Evolutionary conservation across 352 stramenopile genomes (phyloP).

Genomic region (Phytophthora sansomeana): DNA sequence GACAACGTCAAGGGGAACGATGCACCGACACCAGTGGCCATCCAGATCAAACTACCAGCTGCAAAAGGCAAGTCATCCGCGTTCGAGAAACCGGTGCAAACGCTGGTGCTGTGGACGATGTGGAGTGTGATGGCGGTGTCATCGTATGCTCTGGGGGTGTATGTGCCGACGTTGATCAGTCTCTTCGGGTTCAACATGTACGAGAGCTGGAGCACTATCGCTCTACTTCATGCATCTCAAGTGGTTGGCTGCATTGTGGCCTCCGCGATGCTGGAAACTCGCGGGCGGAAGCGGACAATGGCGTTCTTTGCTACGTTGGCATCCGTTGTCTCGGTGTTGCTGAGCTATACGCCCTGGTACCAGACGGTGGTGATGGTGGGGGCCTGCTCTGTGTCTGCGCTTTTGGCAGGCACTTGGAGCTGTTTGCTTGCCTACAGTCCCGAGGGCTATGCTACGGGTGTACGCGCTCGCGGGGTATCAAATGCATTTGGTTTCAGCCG

Average conservation of each 20-base stretch:
- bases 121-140: conserved; percentile 44
- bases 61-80: conserved; percentile 2
- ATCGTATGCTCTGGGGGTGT: conserved; percentile 45
- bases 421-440: conserved; percentile 35
- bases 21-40: conserved; percentile 1
- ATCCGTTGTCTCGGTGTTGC: conserved; percentile 16
- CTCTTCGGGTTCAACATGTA: conserved; percentile 46
- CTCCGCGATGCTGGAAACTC: conserved; percentile 24
- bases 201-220: conserved; percentile 32
- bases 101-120: conserved; percentile 39
- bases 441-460: conserved; percentile 20
- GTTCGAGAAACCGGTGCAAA: conserved; percentile 20
- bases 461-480: conserved; percentile 31
- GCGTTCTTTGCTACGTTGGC: conserved; percentile 13
- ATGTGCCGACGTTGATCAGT: conserved; percentile 44
- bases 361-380: conserved; percentile 23
- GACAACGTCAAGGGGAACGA: conserved; percentile 23
- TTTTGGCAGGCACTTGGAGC: conserved; percentile 32
- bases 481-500: conserved; percentile 39
- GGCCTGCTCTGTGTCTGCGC: conserved; percentile 23
- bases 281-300: conserved; percentile 31
- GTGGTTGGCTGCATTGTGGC: conserved; percentile 30
- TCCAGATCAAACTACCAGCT: not conserved
- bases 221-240: conserved; percentile 27
- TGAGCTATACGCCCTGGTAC: conserved; percentile 45